Conservation (phyloP, 768 basidiomycete genomes). For the Phanerochaete sordida region DNA sequence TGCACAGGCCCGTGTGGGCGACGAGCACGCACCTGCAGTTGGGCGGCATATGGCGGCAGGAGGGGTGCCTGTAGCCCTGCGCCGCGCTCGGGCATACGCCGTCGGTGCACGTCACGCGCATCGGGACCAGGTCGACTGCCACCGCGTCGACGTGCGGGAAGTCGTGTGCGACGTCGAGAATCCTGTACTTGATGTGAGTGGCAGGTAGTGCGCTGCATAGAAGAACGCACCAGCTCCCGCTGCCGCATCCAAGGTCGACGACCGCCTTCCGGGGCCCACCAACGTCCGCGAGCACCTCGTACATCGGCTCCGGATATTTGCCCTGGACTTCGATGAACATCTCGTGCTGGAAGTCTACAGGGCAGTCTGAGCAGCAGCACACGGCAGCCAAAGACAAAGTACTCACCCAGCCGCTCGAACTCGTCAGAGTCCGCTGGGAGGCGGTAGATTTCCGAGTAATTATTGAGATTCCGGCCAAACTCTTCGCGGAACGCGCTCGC, state of each 20-base stretch:
- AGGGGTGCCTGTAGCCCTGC: slow-evolving; percentile 3
- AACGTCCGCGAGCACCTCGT: slow-evolving; percentile 55
- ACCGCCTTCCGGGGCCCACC: slow-evolving; percentile 57
- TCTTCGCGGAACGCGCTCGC: slow-evolving; percentile 59
- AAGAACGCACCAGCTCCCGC: slow-evolving; percentile 62
- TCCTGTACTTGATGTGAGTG: slow-evolving; percentile 41
- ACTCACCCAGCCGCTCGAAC: slow-evolving; percentile 61
- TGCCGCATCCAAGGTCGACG: slow-evolving; percentile 81
- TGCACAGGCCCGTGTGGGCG: slow-evolving; percentile 2
- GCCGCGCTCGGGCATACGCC: background rate
- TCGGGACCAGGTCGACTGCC: slow-evolving; percentile 77
- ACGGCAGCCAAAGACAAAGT: background rate
- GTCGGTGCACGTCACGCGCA: slow-evolving; percentile 45
- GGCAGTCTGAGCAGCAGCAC: background rate
- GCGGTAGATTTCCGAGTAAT: slow-evolving; percentile 74
- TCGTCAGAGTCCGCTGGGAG: slow-evolving; percentile 81
- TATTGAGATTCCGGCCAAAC: slow-evolving; percentile 69
- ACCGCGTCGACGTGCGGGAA: slow-evolving; percentile 67
- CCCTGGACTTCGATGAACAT: slow-evolving; percentile 66
- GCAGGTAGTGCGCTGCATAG: background rate
- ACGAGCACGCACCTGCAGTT: slow-evolving; percentile 54
- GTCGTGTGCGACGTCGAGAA: slow-evolving; percentile 68
- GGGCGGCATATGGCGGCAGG: slow-evolving; percentile 55
- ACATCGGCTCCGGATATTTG: slow-evolving; percentile 58
- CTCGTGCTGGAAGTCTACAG: slow-evolving; percentile 60